Evolutionary conservation across 73 alveolate genomes (phyloP).

Genomic region (Symbiodinium natans): DNA sequence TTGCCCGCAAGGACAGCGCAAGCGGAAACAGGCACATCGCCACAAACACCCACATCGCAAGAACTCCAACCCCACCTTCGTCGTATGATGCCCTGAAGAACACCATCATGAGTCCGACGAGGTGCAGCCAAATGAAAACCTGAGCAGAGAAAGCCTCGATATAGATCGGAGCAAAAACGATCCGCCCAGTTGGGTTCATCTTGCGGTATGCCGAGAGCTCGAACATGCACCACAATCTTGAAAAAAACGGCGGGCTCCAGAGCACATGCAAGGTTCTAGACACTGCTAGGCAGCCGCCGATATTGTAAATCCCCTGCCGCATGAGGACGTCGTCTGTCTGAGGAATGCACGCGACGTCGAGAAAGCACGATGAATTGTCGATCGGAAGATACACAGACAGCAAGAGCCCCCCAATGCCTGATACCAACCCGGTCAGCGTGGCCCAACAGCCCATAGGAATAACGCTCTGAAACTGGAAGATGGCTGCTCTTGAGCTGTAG

Average conservation of each 20-base stretch:
- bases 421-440: neutral
- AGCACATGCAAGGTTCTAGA: neutral
- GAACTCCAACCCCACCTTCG: neutral
- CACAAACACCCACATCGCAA: neutral
- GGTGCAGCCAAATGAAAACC: neutral
- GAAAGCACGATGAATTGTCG: neutral
- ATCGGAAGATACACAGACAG: neutral
- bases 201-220: slow-evolving; percentile 1
- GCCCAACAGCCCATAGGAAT: neutral
- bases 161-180: neutral
- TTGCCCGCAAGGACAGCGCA: neutral
- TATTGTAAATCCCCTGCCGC: neutral
- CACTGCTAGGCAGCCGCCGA: neutral
- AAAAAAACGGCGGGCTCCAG: neutral
- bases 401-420: neutral
- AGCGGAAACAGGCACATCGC: neutral
- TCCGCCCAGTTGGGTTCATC: neutral
- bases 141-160: neutral
- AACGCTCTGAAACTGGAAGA: too few species aligned
- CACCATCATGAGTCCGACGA: neutral
- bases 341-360: neutral
- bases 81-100: neutral
- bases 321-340: neutral
- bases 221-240: neutral
- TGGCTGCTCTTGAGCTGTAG: neutral